phyloP scores from a whole-genome alignment of 768 basidiomycete genomes.

The Russula emetica region DNA sequence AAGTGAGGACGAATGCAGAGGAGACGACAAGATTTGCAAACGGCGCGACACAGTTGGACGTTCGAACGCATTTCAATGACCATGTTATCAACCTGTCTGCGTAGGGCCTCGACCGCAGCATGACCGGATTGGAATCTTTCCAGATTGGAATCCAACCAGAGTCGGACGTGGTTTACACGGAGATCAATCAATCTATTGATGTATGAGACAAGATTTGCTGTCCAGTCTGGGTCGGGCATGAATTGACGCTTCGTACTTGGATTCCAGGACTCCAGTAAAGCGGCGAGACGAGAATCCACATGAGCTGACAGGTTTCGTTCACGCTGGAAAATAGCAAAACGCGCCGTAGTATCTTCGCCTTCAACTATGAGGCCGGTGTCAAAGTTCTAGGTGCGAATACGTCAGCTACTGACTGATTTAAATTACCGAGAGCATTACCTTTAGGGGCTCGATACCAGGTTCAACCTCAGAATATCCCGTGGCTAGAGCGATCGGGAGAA shows the following conservation, averaged over 20 bases:
- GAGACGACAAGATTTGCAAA: slow-evolving; percentile 48
- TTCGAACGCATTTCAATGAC: slow-evolving; percentile 45
- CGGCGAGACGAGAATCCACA: slow-evolving; percentile 31
- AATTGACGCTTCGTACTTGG: slow-evolving; percentile 35
- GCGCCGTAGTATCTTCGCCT: slow-evolving; percentile 35
- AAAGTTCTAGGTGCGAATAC: too few species aligned
- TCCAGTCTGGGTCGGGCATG: slow-evolving; percentile 43
- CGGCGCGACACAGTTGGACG: slow-evolving; percentile 47
- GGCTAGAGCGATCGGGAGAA: slow-evolving; percentile 46
- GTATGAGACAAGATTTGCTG: slow-evolving; percentile 36
- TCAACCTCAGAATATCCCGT: slow-evolving; percentile 46
- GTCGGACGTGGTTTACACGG: slow-evolving; percentile 46
- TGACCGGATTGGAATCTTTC: slow-evolving; percentile 43
- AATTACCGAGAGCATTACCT: too few species aligned
- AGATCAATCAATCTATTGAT: slow-evolving; percentile 40
- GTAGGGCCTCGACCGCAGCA: slow-evolving; percentile 44
- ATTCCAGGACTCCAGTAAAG: slow-evolving; percentile 34
- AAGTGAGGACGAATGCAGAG: slow-evolving; percentile 44
- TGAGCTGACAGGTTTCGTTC: slow-evolving; percentile 22
- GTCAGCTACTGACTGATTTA: too few species aligned
- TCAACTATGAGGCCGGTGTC: too few species aligned
- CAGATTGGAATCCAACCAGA: slow-evolving; percentile 51
- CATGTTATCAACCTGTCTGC: slow-evolving; percentile 41
- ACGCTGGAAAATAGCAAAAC: slow-evolving; percentile 35
- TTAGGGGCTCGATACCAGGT: too few species aligned